phyloP scores from a whole-genome alignment of 176 grass and related monocot genomes.

The Lolium multiflorum region DNA sequence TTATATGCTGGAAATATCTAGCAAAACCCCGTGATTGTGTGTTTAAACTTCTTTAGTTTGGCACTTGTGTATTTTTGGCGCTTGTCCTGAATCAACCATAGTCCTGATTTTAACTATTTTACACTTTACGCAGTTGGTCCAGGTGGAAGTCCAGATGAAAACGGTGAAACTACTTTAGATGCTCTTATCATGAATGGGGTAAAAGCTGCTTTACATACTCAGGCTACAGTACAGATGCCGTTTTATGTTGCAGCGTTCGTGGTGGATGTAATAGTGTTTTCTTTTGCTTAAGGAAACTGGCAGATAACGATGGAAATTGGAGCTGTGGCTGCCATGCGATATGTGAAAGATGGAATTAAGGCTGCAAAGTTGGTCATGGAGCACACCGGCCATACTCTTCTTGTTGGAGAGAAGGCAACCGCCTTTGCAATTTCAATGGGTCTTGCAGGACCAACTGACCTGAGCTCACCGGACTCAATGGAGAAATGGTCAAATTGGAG shows the following conservation, averaged over 20 bases:
- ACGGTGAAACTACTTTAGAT: conserved; percentile 96
- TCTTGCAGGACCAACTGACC: conserved; percentile 82
- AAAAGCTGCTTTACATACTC: conserved; percentile 44
- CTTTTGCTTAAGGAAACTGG: conserved; percentile 55
- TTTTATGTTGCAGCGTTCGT: conserved; percentile 20
- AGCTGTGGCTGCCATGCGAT: conserved; percentile 91
- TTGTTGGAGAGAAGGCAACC: conserved; percentile 92
- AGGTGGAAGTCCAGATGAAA: conserved; percentile 91
- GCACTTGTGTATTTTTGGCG: background rate
- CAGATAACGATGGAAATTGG: conserved; percentile 94
- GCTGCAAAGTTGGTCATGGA: conserved; percentile 91
- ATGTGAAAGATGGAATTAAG: conserved; percentile 86
- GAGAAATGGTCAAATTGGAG: conserved; percentile 81
- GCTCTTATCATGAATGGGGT: conserved; percentile 99
- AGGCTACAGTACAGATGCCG: background rate
- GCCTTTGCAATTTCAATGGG: conserved; percentile 97
- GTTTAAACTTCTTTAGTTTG: background rate
- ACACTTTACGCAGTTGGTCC: conserved; percentile 67
- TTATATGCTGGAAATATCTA: background rate
- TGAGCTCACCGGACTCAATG: conserved; percentile 78
- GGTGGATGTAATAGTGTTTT: conserved; percentile 40
- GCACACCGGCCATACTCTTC: conserved; percentile 73
- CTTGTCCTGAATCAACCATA: conserved; percentile 14
- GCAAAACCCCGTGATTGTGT: background rate
- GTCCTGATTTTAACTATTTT: conserved; percentile 14